Conservation (phyloP, 352 stramenopile genomes). For the Albugo laibachii region DNA sequence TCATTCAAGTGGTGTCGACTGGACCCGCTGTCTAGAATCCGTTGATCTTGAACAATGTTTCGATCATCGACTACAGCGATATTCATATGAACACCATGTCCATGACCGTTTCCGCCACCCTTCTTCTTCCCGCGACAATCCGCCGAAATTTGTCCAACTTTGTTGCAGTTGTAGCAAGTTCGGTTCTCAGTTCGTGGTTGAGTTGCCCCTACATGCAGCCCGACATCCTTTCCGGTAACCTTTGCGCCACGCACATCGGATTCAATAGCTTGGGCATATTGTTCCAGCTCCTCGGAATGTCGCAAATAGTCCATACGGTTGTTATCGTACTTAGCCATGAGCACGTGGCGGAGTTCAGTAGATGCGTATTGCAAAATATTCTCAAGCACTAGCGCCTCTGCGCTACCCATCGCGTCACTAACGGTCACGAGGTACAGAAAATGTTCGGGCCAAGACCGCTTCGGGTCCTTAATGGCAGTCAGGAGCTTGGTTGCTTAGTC, state of each 20-base stretch:
- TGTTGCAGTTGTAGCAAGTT: no score
- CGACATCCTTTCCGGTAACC: no score
- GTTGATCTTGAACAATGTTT: no score
- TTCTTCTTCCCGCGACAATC: no score
- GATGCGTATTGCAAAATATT: neutral
- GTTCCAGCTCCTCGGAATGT: neutral
- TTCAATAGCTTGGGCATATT: neutral
- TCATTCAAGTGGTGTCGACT: neutral
- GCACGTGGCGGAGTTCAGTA: neutral
- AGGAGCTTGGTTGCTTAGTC: neutral
- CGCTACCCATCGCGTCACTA: neutral
- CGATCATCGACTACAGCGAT: no score
- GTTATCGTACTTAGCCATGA: neutral
- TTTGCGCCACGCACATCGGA: no score
- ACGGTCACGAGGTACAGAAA: neutral
- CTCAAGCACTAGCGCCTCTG: neutral
- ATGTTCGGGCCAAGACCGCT: neutral
- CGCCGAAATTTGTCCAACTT: no score
- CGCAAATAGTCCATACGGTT: neutral
- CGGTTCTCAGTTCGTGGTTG: no score
- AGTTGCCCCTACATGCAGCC: no score
- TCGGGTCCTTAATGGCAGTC: neutral
- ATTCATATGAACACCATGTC: no score
- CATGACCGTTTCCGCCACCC: no score
- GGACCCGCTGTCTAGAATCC: neutral